phyloP scores from a whole-genome alignment of 495 filamentous ascomycete genomes.

The Chlorociboria aeruginascens region DNA sequence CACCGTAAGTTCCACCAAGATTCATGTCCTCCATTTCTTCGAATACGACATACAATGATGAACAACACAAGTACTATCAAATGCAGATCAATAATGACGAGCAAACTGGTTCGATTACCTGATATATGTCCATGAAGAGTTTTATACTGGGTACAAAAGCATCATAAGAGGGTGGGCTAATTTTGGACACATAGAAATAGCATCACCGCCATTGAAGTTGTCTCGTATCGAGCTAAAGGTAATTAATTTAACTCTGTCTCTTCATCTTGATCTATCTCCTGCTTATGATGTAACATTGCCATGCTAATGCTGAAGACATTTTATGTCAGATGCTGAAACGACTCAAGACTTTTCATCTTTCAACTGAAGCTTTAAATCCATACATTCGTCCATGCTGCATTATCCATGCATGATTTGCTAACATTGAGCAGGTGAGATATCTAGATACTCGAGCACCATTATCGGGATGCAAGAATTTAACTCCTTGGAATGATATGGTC shows the following conservation, averaged over 20 bases:
- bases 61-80: conserved; percentile 22
- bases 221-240: neutral
- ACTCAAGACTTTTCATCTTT: conserved; percentile 24
- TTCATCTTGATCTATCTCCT: neutral
- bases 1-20: conserved; percentile 8
- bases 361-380: conserved; percentile 18
- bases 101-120: conserved; percentile 23
- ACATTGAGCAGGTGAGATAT: too few species aligned
- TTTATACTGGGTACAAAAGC: too few species aligned
- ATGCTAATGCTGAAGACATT: conserved; percentile 23
- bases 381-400: neutral
- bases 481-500: too few species aligned
- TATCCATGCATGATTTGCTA: neutral
- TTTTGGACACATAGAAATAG: too few species aligned
- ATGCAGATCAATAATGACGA: conserved; percentile 19
- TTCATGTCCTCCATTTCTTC: neutral
- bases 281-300: conserved; percentile 22
- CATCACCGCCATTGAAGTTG: neutral
- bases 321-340: conserved; percentile 17
- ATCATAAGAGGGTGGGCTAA: too few species aligned
- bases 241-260: neutral
- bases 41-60: conserved; percentile 17
- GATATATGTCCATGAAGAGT: conserved; percentile 4
- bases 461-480: too few species aligned
- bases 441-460: too few species aligned